Base-by-base conservation (phyloP, 2,329 filamentous ascomycete species). In the Grosmannia serpens region DNA sequence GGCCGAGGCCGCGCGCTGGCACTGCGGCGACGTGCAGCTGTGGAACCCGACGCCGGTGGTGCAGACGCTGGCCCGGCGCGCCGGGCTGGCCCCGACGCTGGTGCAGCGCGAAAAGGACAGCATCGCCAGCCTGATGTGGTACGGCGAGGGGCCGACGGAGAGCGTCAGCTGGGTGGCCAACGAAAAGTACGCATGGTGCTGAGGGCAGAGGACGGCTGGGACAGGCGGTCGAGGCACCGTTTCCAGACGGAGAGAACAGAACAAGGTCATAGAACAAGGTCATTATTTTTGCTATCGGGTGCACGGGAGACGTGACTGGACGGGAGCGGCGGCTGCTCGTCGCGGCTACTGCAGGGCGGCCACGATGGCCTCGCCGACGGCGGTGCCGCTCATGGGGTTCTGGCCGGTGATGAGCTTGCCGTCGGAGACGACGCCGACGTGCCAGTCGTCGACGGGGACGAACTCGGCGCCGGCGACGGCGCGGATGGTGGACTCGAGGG, bases 151-250 rank as follows among this genome's bases (percentile, higher is more conserved):
- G 5, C 66, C 72, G 1, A 73, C 70, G 1, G 74, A 76, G 7
- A 74, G 80, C 27, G 71, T 89, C 7, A 82, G 88, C 55, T 92
- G 88, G 88, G 71, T 89, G 55, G 81, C 77, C 15, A 89, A 88
- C 66, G 87, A 91, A 71, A 91, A 89, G 73, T 91, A 82, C 71
- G 86, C 77, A 1, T 92, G 88, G 88, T 89, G 85, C 68, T 91
- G 68, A 74, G 63, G 17, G 7, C 22, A 17, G 17, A 24, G 35
- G 35, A 44, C 13, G 20, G n/a, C 4, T 24, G 52, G 26, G 22
- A 17, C 24, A 15, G 50, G 24, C 31, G 31, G 31, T 33, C 5
- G n/a, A n/a, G n/a, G n/a, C n/a, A n/a, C 35, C 35, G 13, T 49
- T 49, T 49, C 46, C 24, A 47, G 20, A 47, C 44, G 44, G 35